These are phyloP conservation scores for Amphichorda felina DNA, from an alignment of 2,329 filamentous ascomycete genomes.

Conservation along the genomic window DNA sequence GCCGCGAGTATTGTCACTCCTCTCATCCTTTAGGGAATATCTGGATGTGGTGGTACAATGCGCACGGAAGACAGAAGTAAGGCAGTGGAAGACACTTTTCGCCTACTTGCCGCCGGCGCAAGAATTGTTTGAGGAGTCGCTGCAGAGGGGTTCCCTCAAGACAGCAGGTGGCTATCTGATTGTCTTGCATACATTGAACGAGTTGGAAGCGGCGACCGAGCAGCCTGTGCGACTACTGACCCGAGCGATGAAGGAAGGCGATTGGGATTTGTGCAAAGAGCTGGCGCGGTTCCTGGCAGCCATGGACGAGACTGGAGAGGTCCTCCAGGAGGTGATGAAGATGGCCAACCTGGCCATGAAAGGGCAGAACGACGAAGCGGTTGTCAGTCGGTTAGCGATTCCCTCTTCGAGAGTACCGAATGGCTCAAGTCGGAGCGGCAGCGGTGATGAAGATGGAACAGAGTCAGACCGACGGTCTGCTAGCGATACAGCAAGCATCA, in stretches of 20 bases:
- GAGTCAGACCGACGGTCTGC: slow-evolving; percentile 23
- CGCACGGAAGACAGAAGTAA: slow-evolving; percentile 90
- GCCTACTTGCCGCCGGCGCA: slow-evolving; percentile 81
- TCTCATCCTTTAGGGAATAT: slow-evolving; percentile 71
- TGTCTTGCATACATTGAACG: slow-evolving; percentile 74
- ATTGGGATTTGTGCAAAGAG: slow-evolving; percentile 95
- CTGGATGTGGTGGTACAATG: slow-evolving; percentile 94
- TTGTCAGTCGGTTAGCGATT: slow-evolving; percentile 18
- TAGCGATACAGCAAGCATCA: slow-evolving; percentile 24
- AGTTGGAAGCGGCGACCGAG: slow-evolving; percentile 56
- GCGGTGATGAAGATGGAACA: slow-evolving; percentile 19
- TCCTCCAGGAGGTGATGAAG: slow-evolving; percentile 60
- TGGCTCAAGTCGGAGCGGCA: slow-evolving; percentile 14
- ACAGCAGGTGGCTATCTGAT: slow-evolving; percentile 95
- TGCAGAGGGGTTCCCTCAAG: slow-evolving; percentile 76
- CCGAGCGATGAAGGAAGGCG: slow-evolving; percentile 69
- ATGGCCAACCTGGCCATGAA: slow-evolving; percentile 35
- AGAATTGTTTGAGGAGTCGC: slow-evolving; percentile 84
- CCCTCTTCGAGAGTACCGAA: slow-evolving; percentile 16
- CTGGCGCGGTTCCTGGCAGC: slow-evolving; percentile 90
- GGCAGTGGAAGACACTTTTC: slow-evolving; percentile 91
- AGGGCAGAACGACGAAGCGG: slow-evolving; percentile 12
- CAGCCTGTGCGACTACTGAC: slow-evolving; percentile 73
- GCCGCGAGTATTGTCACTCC: slow-evolving; percentile 48
- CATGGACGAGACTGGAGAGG: slow-evolving; percentile 76